Conservation (phyloP, 1,284 basidiomycete species). For the Ganoderma sinense region DNA sequence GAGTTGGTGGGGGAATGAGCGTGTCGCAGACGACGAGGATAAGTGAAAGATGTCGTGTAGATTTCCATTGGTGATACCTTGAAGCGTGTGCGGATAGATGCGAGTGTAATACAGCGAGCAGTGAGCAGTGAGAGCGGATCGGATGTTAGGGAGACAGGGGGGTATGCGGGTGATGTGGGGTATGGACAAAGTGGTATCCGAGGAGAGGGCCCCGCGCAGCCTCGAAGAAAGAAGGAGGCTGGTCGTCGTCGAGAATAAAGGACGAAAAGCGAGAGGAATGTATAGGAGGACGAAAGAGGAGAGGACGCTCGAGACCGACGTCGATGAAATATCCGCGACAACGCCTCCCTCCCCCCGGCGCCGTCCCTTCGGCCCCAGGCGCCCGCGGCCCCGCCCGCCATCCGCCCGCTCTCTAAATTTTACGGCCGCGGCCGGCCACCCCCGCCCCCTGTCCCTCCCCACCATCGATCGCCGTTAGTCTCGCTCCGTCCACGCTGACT, state of each 20-base stretch:
- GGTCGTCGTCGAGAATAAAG: slow-evolving; percentile 41
- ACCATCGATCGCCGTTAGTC: slow-evolving; percentile 17
- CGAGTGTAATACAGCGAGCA: slow-evolving; percentile 41
- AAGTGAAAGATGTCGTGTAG: slow-evolving; percentile 91
- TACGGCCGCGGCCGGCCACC: slow-evolving; percentile 15
- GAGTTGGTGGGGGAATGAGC: slow-evolving; percentile 67
- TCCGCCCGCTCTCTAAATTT: slow-evolving; percentile 16
- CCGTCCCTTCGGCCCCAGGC: neutral
- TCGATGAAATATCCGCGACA: slow-evolving; percentile 31
- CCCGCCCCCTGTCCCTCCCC: slow-evolving; percentile 14
- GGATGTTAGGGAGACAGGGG: slow-evolving; percentile 45
- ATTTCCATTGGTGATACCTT: slow-evolving; percentile 75
- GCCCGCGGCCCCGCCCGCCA: neutral
- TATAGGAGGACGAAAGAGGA: slow-evolving; percentile 36
- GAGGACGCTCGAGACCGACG: slow-evolving; percentile 5
- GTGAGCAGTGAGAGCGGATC: slow-evolving; percentile 32
- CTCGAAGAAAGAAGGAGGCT: slow-evolving; percentile 37
- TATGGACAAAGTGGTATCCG: slow-evolving; percentile 49
- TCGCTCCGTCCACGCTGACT: neutral
- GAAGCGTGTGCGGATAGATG: slow-evolving; percentile 37
- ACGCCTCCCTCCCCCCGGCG: slow-evolving; percentile 7
- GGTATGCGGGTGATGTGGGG: slow-evolving; percentile 46
- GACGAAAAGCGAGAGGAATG: slow-evolving; percentile 37
- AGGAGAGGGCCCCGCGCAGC: slow-evolving; percentile 40
- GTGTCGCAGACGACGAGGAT: slow-evolving; percentile 80